Evolutionary conservation across 805 yeast genomes (phyloP).

Genomic region (Candida xyloterini): DNA sequence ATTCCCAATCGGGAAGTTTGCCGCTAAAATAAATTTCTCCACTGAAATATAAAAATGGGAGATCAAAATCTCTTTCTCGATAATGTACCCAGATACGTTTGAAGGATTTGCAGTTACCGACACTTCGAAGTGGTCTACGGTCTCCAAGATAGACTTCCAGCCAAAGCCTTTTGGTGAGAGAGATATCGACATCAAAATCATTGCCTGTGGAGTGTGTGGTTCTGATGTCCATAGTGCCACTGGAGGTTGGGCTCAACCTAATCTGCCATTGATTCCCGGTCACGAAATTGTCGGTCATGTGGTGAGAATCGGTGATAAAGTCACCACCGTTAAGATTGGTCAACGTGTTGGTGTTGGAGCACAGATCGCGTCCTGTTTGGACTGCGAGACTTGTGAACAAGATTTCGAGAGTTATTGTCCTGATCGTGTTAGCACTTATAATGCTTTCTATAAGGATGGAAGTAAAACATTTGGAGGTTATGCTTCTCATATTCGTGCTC

Average conservation of each 20-base stretch:
- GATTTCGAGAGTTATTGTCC: slow-evolving; percentile 49
- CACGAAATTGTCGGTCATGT: slow-evolving; percentile 67
- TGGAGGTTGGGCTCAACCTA: slow-evolving; percentile 45
- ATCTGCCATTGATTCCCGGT: slow-evolving; percentile 44
- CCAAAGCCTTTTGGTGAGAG: slow-evolving; percentile 38
- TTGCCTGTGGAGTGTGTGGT: slow-evolving; percentile 56
- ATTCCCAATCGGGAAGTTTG: neutral
- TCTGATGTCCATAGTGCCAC: slow-evolving; percentile 53
- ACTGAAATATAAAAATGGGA: too few species aligned
- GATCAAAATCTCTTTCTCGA: neutral
- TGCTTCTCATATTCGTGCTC: slow-evolving; percentile 59
- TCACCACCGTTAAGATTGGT: slow-evolving; percentile 54
- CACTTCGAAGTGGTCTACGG: slow-evolving; percentile 34
- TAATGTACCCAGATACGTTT: slow-evolving; percentile 35
- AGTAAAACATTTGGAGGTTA: slow-evolving; percentile 59
- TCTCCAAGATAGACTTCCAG: slow-evolving; percentile 27
- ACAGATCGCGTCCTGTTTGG: slow-evolving; percentile 54
- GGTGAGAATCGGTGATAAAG: slow-evolving; percentile 55
- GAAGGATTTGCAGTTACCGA: slow-evolving; percentile 39
- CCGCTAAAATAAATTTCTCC: neutral
- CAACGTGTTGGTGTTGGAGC: slow-evolving; percentile 83
- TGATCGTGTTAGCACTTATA: slow-evolving; percentile 37
- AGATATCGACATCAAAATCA: slow-evolving; percentile 45
- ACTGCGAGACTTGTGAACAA: slow-evolving; percentile 56
- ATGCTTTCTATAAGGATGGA: slow-evolving; percentile 31